phyloP scores from a whole-genome alignment of 257 asterid genomes.

The Nicotiana attenuata region DNA sequence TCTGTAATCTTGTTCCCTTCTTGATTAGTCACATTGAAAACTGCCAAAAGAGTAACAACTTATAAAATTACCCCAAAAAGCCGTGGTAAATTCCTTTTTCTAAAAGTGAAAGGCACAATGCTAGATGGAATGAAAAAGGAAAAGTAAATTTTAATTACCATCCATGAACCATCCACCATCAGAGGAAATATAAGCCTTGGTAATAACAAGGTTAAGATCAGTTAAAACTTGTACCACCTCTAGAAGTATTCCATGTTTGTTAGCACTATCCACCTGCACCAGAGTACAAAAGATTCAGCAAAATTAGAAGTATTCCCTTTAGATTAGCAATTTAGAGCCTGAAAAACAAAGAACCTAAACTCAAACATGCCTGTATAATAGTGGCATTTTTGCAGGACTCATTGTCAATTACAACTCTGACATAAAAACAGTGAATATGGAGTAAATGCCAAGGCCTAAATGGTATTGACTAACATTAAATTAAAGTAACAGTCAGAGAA shows the following conservation, averaged over 20 bases:
- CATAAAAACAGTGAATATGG: conserved; percentile 8
- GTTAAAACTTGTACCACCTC: conserved; percentile 26
- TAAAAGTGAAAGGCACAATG: background rate
- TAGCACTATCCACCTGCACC: conserved; percentile 28
- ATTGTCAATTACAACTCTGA: conserved; percentile 29
- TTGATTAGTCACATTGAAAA: conserved; percentile 31
- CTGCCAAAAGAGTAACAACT: conserved; percentile 10
- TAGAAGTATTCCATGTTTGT: conserved; percentile 26
- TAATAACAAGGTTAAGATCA: conserved; percentile 23
- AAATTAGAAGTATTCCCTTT: background rate
- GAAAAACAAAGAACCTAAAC: conserved; percentile 2
- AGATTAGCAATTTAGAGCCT: background rate
- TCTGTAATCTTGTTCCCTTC: conserved; percentile 23
- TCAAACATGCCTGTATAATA: conserved; percentile 18
- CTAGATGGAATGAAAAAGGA: background rate
- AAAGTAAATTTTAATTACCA: conserved; percentile 13
- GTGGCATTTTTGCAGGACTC: conserved; percentile 25
- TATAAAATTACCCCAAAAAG: background rate
- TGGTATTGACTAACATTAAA: background rate
- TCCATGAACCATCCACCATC: conserved; percentile 35
- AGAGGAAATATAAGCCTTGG: conserved; percentile 25
- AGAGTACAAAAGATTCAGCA: background rate
- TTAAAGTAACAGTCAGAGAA: background rate
- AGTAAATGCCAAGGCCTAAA: background rate
- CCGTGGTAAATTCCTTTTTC: background rate